phyloP scores from a whole-genome alignment of 148 eudicot species.

The Persicaria maculosa region DNA sequence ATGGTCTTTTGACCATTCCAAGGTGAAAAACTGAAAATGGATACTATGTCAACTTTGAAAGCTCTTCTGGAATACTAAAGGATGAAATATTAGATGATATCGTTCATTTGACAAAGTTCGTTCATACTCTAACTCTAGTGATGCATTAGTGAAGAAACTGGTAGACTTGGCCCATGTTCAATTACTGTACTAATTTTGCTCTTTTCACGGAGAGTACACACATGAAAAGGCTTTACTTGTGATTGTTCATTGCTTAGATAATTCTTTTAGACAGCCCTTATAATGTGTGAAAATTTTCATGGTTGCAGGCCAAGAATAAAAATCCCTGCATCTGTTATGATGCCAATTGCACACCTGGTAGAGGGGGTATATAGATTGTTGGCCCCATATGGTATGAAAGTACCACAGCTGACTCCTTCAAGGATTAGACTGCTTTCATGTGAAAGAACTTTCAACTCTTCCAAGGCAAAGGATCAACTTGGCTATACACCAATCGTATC shows the following conservation, averaged over 20 bases:
- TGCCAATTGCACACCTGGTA: constrained; percentile 89
- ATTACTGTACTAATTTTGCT: not conserved
- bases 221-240: not conserved
- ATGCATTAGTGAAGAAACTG: not conserved
- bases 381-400: constrained; percentile 94
- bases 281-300: not conserved
- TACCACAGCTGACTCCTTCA: constrained; percentile 94
- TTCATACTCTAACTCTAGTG: no score
- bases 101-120: not conserved
- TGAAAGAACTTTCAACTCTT: constrained; percentile 71
- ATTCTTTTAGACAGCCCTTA: not conserved
- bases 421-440: constrained; percentile 79
- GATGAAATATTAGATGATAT: constrained; percentile 3
- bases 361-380: constrained; percentile 61
- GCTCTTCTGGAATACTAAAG: not conserved
- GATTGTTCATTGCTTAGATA: not conserved
- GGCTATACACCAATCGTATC: constrained; percentile 90
- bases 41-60: not conserved
- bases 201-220: not conserved
- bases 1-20: not conserved
- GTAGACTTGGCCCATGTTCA: not conserved
- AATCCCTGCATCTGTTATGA: constrained; percentile 69
- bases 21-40: constrained; percentile 3
- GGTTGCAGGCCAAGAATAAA: constrained; percentile 86
- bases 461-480: constrained; percentile 88